Percentiles rank a stretch among this genome's conserved stretches.
These are phyloP conservation scores for Histomonas meleagridis DNA, from an alignment of 208 protist species.

Conservation along the genomic window DNA sequence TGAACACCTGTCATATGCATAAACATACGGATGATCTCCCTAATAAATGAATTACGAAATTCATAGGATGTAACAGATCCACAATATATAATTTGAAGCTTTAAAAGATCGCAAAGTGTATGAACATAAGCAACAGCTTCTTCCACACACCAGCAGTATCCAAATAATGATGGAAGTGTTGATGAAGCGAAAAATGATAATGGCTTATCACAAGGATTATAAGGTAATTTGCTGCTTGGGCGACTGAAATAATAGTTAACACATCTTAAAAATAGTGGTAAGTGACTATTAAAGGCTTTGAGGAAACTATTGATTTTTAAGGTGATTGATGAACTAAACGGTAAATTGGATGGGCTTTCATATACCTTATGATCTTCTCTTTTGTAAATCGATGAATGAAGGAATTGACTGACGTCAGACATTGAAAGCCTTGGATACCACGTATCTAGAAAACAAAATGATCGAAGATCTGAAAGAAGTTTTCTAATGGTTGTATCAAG, in stretches of 20 bases:
- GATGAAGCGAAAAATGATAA: conserved; percentile 13
- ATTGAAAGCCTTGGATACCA: background rate
- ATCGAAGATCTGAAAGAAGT: background rate
- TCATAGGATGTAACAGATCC: background rate
- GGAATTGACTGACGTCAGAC: background rate
- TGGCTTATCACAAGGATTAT: background rate
- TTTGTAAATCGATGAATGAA: background rate
- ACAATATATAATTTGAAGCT: background rate
- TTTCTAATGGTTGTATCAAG: background rate
- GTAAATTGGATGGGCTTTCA: background rate
- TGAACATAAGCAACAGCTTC: background rate
- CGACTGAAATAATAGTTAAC: background rate
- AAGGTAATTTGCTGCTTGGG: background rate
- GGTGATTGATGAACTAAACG: background rate
- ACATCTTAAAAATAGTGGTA: background rate
- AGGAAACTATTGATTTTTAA: conserved; percentile 6
- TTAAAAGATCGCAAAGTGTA: background rate
- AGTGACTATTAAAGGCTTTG: background rate
- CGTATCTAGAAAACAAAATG: background rate
- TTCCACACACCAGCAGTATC: conserved; percentile 29
- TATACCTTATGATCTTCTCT: background rate
- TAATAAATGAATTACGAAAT: background rate
- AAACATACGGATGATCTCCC: background rate
- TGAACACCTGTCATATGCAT: background rate
- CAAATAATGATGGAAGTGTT: background rate